Conservation (phyloP, 148 eudicot species). For the Polygonum aviculare region DNA sequence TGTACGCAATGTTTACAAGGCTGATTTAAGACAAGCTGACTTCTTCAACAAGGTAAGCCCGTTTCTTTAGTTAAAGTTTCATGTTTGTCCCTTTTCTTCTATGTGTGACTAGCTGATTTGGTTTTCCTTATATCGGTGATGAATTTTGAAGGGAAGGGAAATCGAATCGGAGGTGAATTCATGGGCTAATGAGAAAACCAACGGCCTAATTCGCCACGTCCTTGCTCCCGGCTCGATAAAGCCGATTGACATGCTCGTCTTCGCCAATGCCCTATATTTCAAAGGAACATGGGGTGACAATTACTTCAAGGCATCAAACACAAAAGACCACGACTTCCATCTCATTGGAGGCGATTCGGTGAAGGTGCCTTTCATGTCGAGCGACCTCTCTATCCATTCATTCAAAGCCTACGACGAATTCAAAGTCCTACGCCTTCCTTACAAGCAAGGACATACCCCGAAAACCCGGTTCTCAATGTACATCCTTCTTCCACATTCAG, state of each 20-base stretch:
- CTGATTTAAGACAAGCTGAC: background rate
- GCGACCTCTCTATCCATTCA: conserved; percentile 36
- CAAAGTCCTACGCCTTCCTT: conserved; percentile 59
- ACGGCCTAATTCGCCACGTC: conserved; percentile 60
- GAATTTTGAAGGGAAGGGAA: background rate
- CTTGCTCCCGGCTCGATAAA: conserved; percentile 37
- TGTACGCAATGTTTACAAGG: background rate
- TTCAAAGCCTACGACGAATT: conserved; percentile 42
- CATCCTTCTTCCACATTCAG: conserved; percentile 64
- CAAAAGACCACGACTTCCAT: conserved; percentile 54
- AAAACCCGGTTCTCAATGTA: conserved; percentile 64
- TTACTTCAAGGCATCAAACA: conserved; percentile 45
- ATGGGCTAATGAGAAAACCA: conserved; percentile 10
- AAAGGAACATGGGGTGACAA: conserved; percentile 62
- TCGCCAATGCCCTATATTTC: conserved; percentile 74
- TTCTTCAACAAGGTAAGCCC: background rate
- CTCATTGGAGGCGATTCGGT: conserved; percentile 49
- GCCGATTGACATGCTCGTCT: background rate
- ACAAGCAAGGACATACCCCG: conserved; percentile 47
- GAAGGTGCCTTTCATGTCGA: conserved; percentile 73
- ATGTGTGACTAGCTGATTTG: background rate
- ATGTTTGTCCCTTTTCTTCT: no score
- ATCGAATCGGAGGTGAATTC: background rate
- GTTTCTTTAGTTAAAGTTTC: no score
- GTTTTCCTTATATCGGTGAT: background rate